Conservation (phyloP, 2,329 filamentous ascomycete genomes). For the Penicillium sp. region DNA sequence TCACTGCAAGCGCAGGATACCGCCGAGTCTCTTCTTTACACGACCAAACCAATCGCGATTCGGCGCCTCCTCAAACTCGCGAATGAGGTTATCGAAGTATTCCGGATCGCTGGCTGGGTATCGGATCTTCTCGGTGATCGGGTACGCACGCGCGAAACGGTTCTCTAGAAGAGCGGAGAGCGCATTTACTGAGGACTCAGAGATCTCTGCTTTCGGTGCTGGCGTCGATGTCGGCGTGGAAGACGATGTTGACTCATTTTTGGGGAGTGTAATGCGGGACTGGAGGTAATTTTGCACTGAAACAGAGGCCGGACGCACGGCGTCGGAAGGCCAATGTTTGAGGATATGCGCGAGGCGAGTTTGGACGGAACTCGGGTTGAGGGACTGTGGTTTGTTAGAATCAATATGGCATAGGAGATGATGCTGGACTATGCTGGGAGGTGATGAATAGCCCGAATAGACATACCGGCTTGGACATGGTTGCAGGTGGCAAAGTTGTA, state of each 20-base stretch:
- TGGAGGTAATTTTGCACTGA: constrained; percentile 45
- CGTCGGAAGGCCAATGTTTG: constrained; percentile 45
- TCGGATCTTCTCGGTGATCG: constrained; percentile 47
- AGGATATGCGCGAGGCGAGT: constrained; percentile 43
- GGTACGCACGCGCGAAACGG: constrained; percentile 53
- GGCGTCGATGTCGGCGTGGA: constrained; percentile 13
- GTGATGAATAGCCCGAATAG: background rate
- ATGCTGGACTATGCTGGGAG: background rate
- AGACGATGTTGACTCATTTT: constrained; percentile 6
- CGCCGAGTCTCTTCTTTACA: constrained; percentile 47
- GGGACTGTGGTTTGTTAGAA: constrained; percentile 17
- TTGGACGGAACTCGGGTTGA: constrained; percentile 29
- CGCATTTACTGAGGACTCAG: constrained; percentile 52
- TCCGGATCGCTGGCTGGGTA: constrained; percentile 51
- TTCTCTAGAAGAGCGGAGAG: constrained; percentile 61
- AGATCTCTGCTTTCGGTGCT: constrained; percentile 17
- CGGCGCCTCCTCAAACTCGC: constrained; percentile 55
- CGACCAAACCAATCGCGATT: constrained; percentile 47
- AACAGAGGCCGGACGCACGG: constrained; percentile 45
- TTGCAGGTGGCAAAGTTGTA: background rate
- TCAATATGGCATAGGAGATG: too few relatives aligned
- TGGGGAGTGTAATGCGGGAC: constrained; percentile 25
- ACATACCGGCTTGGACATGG: constrained; percentile 32
- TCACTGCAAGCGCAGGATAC: constrained; percentile 44
- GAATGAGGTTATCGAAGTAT: constrained; percentile 53